Conservation (phyloP, 805 yeast genomes). For the Kazachstania martiniae region DNA sequence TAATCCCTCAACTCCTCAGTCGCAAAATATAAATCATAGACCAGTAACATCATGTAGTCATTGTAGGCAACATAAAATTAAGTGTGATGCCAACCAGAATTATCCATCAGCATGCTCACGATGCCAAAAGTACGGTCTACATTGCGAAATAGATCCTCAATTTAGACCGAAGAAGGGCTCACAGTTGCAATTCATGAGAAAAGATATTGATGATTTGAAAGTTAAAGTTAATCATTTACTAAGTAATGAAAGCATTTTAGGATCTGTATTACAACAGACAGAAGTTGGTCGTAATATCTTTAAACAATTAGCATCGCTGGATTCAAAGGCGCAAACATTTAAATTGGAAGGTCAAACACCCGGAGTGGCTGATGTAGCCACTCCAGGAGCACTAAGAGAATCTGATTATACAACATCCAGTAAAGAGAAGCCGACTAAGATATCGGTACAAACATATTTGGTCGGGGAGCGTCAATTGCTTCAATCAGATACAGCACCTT, state of each 20-base stretch:
- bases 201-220: conserved; percentile 74
- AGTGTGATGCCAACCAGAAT: conserved; percentile 80
- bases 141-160: conserved; percentile 84
- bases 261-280: conserved; percentile 2
- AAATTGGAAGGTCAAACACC: background rate
- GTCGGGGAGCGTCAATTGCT: conserved; percentile 36
- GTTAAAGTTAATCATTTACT: conserved; percentile 57
- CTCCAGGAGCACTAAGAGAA: background rate
- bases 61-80: conserved; percentile 89
- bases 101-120: conserved; percentile 75
- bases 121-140: conserved; percentile 68
- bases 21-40: conserved; percentile 37
- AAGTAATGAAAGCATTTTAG: conserved; percentile 43
- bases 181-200: conserved; percentile 72
- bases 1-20: background rate
- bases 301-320: background rate
- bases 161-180: conserved; percentile 88
- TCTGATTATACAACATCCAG: background rate
- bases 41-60: conserved; percentile 92
- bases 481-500: conserved; percentile 3
- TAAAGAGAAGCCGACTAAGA: conserved; percentile 2
- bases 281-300: conserved; percentile 3
- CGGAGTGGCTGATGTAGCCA: background rate
- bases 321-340: background rate
- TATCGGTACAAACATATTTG: conserved; percentile 34